Base-by-base conservation (phyloP, 2,329 filamentous ascomycete genomes). In the Chrysoporthe deuterocubensis region DNA sequence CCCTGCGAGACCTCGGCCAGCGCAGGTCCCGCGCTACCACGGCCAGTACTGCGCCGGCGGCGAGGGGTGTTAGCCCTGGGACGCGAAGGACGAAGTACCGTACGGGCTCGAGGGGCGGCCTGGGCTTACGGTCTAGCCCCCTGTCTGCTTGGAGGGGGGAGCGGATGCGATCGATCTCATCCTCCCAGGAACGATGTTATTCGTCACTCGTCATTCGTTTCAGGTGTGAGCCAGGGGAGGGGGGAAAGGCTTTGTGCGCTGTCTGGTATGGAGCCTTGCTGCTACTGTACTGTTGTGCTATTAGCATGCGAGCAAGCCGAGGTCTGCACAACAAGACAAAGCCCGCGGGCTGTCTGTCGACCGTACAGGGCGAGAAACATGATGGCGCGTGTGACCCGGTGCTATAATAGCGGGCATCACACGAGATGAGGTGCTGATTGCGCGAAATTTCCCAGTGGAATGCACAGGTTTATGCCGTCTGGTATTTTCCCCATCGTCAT, bases 151-250 rank as follows among this genome's bases (percentile, higher is more conserved):
- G 26, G 26, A 26, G 2, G 26, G 2, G 26, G 26, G 43, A 44
- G 52, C 60, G 60, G 50, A 32, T 54, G 50, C 50, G 60, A 62
- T 62, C 60, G 60, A 62, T 62, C 60, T 62, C 60, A 21, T 52
- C 60, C 14, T 40, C 60, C 32, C 46, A 52, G 44, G n/a, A 21
- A 59, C 57, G 57, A 43, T 42, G 34, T 62, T 32, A 62, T 46
- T 26, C 4, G 50, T 32, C 50, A 16, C 32, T 14, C 44, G 21
- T 42, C 44, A 26, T 2, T 26, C 26, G 26, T 26, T 26, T 26
- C 26, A 26, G 26, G 26, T 2, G 26, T 26, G 26, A 26, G 26
- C 26, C 26, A 26, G 26, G 26, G 26, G 26, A 1, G 26, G 26
- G 26, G 26, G 26, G 26, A 2, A 2, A 26, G 26, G 26, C 26